These are phyloP conservation scores for Ophiocordyceps polyrhachis-furcata DNA, from an alignment of 2,329 filamentous ascomycete genomes.

Conservation along the genomic window DNA sequence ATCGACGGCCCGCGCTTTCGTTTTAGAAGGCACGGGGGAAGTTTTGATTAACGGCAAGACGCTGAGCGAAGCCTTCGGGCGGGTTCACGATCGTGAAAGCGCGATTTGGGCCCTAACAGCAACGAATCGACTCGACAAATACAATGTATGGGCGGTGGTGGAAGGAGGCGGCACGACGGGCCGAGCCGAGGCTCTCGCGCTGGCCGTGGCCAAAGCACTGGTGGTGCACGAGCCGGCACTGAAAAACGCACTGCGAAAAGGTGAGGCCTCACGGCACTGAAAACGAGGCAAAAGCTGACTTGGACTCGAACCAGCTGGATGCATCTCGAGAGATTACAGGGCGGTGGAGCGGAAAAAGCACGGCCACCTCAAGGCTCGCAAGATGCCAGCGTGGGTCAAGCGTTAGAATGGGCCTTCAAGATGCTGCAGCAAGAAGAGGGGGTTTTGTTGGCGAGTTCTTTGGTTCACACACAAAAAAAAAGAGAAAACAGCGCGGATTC, in stretches of 20 bases:
- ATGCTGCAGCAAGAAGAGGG: not conserved
- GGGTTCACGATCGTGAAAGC: conserved; percentile 86
- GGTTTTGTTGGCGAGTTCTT: not conserved
- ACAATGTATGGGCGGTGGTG: conserved; percentile 82
- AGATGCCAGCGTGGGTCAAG: conserved; percentile 98
- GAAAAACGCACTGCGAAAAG: conserved; percentile 72
- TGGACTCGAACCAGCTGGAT: conserved; percentile 48
- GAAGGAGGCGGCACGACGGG: conserved; percentile 81
- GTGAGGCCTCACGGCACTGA: conserved; percentile 36
- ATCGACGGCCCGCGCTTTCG: conserved; percentile 64
- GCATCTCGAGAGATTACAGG: conserved; percentile 77
- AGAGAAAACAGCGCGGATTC: not conserved
- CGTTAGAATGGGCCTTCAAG: conserved; percentile 20
- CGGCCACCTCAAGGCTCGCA: conserved; percentile 88
- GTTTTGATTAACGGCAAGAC: conserved; percentile 77
- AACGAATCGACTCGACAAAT: conserved; percentile 76
- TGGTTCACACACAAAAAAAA: not conserved
- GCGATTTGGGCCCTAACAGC: conserved; percentile 78
- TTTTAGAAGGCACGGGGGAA: conserved; percentile 87
- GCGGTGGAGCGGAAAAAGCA: conserved; percentile 96
- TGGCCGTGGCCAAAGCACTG: conserved; percentile 77
- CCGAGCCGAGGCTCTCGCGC: conserved; percentile 82
- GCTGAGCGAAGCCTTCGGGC: conserved; percentile 64
- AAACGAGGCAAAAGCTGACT: conserved; percentile 1
- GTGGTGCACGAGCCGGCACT: conserved; percentile 81